phyloP scores from a whole-genome alignment of 352 stramenopile species.

The Pythium monospermum region DNA sequence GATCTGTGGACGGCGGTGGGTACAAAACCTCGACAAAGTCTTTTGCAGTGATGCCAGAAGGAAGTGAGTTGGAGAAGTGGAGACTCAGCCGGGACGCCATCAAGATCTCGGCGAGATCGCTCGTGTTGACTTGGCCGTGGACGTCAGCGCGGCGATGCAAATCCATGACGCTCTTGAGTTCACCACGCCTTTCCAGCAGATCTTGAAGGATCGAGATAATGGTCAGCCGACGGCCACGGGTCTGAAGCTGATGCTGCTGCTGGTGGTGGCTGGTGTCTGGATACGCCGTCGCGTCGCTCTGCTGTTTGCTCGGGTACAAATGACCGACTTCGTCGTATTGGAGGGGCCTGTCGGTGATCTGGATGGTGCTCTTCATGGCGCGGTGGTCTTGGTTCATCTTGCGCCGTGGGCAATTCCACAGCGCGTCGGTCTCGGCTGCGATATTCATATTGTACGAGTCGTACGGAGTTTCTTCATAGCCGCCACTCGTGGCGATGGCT shows the following conservation, averaged over 20 bases:
- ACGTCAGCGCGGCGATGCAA: slow-evolving; percentile 50
- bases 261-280: too few relatives aligned
- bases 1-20: slow-evolving; percentile 20
- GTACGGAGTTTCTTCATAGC: too few relatives aligned
- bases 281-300: background rate
- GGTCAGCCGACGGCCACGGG: slow-evolving; percentile 22
- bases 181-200: slow-evolving; percentile 58
- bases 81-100: slow-evolving; percentile 55
- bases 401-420: slow-evolving; percentile 64
- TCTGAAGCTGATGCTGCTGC: slow-evolving; percentile 2
- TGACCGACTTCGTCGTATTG: background rate
- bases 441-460: slow-evolving; percentile 35
- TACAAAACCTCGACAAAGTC: slow-evolving; percentile 67
- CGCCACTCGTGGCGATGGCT: slow-evolving; percentile 17
- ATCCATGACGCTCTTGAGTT: slow-evolving; percentile 70
- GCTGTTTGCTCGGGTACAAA: background rate
- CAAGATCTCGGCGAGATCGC: slow-evolving; percentile 61
- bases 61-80: slow-evolving; percentile 33
- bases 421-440: slow-evolving; percentile 35
- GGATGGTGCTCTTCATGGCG: slow-evolving; percentile 50
- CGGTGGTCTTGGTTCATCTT: slow-evolving; percentile 57
- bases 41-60: slow-evolving; percentile 32
- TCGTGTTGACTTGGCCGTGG: slow-evolving; percentile 52
- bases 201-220: slow-evolving; percentile 61
- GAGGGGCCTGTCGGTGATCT: slow-evolving; percentile 32